Base-by-base conservation (phyloP, 2,329 filamentous ascomycete species). In the Colletotrichum tropicale region DNA sequence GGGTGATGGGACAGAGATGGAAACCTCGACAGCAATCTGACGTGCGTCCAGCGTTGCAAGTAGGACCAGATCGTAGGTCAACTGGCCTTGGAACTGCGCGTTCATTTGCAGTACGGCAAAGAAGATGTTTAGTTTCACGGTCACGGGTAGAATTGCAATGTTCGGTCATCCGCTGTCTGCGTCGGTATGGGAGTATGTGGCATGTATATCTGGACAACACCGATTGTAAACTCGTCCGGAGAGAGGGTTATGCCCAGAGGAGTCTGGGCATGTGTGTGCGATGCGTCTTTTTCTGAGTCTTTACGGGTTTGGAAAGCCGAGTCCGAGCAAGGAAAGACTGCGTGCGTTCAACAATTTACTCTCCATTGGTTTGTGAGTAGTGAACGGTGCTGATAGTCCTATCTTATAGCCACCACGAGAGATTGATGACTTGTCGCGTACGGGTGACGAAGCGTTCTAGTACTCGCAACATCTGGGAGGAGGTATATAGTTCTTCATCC, bases 71-170 rank as follows among this genome's bases (percentile, higher is more conserved):
- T 18, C 8, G 0, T 2, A 3, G 2, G 36, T 38, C 1, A 0
- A 18, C 5, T 18, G 36, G 18, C 16, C 8, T 43, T 18, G 16
- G 38, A 48, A n/a, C 18, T 48, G 43, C 18, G 1, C 38, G 3
- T n/a, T 3, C 3, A 1, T 48, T 48, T 12, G 1, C 18, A 3
- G 3, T 0, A 0, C 4, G 18, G 18, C 6, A n/a, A n/a, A 4
- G 18, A 4, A 12, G 9, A n/a, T 48, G 9, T n/a, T 5, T 7
- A n/a, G 4, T n/a, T 18, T 48, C 38, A 48, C 0, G 38, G 38
- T 21, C 3, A 21, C 9, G 2, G 0, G 18, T 9, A 48, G 4
- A 6, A 6, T 38, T 38, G 8, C 18, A 48, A 48, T 6, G 43
- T n/a, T 21, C 2, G 10, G 43, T 52, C 43, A 21, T 13, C 43